These are phyloP conservation scores for Rosa lucieae DNA, from an alignment of 306 rosid species.

Conservation along the genomic window DNA sequence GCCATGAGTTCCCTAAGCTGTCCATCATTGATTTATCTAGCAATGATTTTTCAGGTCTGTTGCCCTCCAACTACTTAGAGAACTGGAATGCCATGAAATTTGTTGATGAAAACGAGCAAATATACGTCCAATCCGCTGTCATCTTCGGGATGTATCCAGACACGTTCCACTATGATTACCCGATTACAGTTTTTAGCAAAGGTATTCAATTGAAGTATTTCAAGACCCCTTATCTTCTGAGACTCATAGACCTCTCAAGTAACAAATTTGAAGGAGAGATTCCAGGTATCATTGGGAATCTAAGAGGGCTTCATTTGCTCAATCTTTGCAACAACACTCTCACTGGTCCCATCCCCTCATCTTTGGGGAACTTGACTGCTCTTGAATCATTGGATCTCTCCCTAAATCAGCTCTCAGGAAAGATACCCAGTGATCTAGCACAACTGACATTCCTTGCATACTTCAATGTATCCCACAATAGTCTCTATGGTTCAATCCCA, in stretches of 20 bases:
- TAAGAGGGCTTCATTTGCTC: background rate
- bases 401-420: slow-evolving; percentile 13
- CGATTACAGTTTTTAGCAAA: background rate
- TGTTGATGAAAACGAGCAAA: background rate
- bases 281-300: background rate
- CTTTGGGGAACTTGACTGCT: background rate
- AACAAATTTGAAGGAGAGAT: slow-evolving; percentile 19
- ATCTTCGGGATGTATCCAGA: too few relatives aligned
- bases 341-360: slow-evolving; percentile 3
- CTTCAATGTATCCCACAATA: background rate
- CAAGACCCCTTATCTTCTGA: background rate
- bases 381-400: slow-evolving; percentile 22
- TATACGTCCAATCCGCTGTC: background rate
- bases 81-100: slow-evolving; percentile 23
- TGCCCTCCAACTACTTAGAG: slow-evolving; percentile 16
- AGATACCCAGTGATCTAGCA: background rate
- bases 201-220: background rate
- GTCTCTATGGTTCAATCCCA: slow-evolving; percentile 11
- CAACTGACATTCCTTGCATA: slow-evolving; percentile 7
- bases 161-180: background rate
- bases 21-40: slow-evolving; percentile 22
- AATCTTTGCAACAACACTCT: slow-evolving; percentile 4
- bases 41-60: slow-evolving; percentile 15
- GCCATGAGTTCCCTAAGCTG: slow-evolving; percentile 8
- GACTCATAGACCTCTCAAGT: background rate